Evolutionary conservation across 2,329 filamentous ascomycete species (phyloP).

Genomic region (Penicillium sumatraense): DNA sequence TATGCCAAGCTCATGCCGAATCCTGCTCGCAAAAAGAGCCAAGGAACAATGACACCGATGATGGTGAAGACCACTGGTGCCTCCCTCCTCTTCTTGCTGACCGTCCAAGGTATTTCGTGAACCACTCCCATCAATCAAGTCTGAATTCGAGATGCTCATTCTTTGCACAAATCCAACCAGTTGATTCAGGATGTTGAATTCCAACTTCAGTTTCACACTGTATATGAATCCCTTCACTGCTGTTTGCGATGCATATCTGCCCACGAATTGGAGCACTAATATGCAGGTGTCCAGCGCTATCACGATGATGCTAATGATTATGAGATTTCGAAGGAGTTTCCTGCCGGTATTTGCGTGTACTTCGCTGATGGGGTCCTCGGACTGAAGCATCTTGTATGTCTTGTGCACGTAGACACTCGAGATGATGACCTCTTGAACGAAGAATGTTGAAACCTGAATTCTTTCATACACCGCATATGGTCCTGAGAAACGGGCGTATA

Average conservation of each 20-base stretch:
- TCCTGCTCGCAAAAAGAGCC: not conserved
- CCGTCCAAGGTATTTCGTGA: not conserved
- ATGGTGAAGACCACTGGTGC: not conserved
- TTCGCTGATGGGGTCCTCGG: not conserved
- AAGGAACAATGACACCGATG: not conserved
- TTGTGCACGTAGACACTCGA: slow-evolving; percentile 55
- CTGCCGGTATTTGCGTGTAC: slow-evolving; percentile 1
- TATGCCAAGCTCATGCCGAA: not conserved
- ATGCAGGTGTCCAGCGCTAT: slow-evolving; percentile 11
- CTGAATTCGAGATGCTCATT: not conserved
- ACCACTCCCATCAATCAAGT: not conserved
- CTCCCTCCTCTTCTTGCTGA: not conserved
- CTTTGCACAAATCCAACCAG: slow-evolving; percentile 1
- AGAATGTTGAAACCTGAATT: slow-evolving; percentile 4
- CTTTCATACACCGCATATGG: slow-evolving; percentile 7
- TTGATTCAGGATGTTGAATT: slow-evolving; percentile 13
- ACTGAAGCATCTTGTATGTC: slow-evolving; percentile 36
- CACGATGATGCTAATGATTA: slow-evolving; percentile 12
- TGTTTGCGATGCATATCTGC: slow-evolving; percentile 14
- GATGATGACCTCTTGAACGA: slow-evolving; percentile 54
- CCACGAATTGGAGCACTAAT: slow-evolving; percentile 12
- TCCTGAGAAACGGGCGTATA: slow-evolving; percentile 47
- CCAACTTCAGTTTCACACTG: slow-evolving; percentile 20
- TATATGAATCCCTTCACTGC: slow-evolving; percentile 15
- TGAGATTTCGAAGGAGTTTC: slow-evolving; percentile 9